These are phyloP conservation scores for Aspergillus intermedius DNA, from an alignment of 2,329 filamentous ascomycete genomes.

Conservation along the genomic window DNA sequence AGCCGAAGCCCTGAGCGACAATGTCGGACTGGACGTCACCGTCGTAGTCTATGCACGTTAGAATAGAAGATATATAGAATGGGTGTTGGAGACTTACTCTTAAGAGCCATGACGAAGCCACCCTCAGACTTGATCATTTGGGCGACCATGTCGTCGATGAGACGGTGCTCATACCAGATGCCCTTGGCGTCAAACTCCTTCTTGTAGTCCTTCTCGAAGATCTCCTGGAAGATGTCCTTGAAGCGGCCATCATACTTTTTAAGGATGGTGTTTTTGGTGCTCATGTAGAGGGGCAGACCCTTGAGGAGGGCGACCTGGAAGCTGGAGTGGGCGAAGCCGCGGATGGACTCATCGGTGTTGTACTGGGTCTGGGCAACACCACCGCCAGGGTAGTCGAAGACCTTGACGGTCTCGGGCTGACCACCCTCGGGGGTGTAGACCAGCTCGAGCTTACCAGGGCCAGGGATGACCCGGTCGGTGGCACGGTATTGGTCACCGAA, in stretches of 20 bases:
- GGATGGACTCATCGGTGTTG: conserved; percentile 95
- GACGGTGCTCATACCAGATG: conserved; percentile 98
- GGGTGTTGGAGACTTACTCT: conserved; percentile 61
- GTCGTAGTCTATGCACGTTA: conserved; percentile 69
- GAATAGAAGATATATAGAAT: conserved; percentile 4
- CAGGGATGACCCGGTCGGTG: conserved; percentile 78
- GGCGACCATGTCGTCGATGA: conserved; percentile 99
- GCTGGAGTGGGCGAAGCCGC: conserved; percentile 87
- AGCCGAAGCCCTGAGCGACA: conserved; percentile 96
- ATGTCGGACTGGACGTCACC: conserved; percentile 98
- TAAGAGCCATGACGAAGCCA: conserved; percentile 94
- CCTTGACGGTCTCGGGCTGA: conserved; percentile 76
- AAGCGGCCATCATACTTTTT: conserved; percentile 98
- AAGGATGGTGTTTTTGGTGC: conserved; percentile 99
- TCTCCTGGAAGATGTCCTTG: conserved; percentile 99
- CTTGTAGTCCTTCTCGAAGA: conserved; percentile 85
- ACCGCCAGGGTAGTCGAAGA: conserved; percentile 79
- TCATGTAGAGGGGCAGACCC: conserved; percentile 94
- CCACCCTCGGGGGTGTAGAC: conserved; percentile 80
- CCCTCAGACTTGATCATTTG: conserved; percentile 99
- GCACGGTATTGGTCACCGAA: conserved; percentile 98
- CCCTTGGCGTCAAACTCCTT: conserved; percentile 80
- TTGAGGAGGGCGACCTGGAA: conserved; percentile 93
- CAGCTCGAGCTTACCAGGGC: conserved; percentile 84
- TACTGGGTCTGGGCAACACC: conserved; percentile 94